phyloP scores from a whole-genome alignment of 108 stramenopile genomes.

The Hondaea fermentalgiana region DNA sequence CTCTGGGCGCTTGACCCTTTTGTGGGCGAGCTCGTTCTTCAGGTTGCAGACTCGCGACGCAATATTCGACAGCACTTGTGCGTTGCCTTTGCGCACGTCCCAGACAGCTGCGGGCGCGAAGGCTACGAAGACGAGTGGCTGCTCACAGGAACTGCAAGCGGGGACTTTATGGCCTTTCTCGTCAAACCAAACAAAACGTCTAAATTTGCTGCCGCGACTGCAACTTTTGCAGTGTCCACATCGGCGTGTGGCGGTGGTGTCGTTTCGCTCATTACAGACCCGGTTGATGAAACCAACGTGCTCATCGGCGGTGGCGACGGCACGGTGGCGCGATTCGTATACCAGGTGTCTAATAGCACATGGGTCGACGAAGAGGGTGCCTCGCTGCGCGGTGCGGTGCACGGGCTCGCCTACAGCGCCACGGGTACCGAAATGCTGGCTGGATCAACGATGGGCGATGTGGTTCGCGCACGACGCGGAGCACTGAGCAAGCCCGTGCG shows the following conservation, averaged over 20 bases:
- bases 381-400: background rate
- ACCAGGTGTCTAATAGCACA: background rate
- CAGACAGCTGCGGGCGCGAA: background rate
- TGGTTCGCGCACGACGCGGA: conserved; percentile 31
- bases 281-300: background rate
- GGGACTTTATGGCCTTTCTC: background rate
- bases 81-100: background rate
- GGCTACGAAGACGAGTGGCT: background rate
- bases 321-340: conserved; percentile 41
- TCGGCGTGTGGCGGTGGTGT: background rate
- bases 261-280: background rate
- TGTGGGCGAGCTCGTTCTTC: conserved; percentile 27
- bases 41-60: background rate
- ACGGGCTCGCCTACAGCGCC: background rate
- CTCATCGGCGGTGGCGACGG: conserved; percentile 49
- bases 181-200: background rate
- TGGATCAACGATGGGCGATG: conserved; percentile 28
- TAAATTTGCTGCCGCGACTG: background rate
- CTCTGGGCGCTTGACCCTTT: conserved; percentile 53
- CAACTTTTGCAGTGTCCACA: background rate
- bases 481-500: background rate
- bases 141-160: background rate
- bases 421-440: background rate
- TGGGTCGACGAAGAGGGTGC: background rate
- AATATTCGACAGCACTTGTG: background rate